These are phyloP conservation scores for Xylaria castorea DNA, from an alignment of 495 filamentous ascomycete genomes.

Conservation along the genomic window DNA sequence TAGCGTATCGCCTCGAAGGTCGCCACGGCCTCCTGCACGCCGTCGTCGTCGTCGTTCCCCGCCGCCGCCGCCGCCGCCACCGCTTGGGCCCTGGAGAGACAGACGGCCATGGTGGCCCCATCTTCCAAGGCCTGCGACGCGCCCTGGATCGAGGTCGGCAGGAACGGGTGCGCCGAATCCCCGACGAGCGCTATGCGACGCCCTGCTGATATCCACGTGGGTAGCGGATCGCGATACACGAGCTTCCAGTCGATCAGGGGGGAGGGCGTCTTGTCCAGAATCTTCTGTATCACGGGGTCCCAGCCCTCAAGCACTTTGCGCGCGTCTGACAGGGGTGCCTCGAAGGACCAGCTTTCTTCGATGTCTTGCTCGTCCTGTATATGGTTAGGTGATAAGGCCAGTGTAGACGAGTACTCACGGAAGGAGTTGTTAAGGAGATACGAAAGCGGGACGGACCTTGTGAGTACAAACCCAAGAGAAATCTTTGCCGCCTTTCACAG, in stretches of 20 bases:
- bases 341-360: slow-evolving; percentile 70
- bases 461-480: slow-evolving; percentile 78
- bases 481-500: slow-evolving; percentile 67
- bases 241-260: slow-evolving; percentile 74
- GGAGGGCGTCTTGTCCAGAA: slow-evolving; percentile 65
- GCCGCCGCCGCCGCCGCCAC: too few species aligned
- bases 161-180: slow-evolving; percentile 75
- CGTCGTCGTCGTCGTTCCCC: slow-evolving; percentile 39
- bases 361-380: slow-evolving; percentile 58
- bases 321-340: slow-evolving; percentile 66
- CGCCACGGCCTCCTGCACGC: slow-evolving; percentile 52
- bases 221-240: slow-evolving; percentile 71
- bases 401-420: not conserved
- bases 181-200: slow-evolving; percentile 69
- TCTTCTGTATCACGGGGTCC: slow-evolving; percentile 66
- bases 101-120: slow-evolving; percentile 69
- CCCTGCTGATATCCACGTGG: slow-evolving; percentile 66
- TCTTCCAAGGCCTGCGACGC: slow-evolving; percentile 78
- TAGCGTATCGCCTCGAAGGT: slow-evolving; percentile 60
- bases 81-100: slow-evolving; percentile 46
- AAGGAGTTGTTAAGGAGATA: not conserved
- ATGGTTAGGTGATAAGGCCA: not conserved
- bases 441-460: slow-evolving; percentile 40
- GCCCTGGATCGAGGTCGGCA: slow-evolving; percentile 75
- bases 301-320: slow-evolving; percentile 66